A percentile compares a stretch with the other conserved stretches of the same genome.
phyloP scores from a whole-genome alignment of 2,329 filamentous ascomycete genomes.

The Emmonsia crescens region DNA sequence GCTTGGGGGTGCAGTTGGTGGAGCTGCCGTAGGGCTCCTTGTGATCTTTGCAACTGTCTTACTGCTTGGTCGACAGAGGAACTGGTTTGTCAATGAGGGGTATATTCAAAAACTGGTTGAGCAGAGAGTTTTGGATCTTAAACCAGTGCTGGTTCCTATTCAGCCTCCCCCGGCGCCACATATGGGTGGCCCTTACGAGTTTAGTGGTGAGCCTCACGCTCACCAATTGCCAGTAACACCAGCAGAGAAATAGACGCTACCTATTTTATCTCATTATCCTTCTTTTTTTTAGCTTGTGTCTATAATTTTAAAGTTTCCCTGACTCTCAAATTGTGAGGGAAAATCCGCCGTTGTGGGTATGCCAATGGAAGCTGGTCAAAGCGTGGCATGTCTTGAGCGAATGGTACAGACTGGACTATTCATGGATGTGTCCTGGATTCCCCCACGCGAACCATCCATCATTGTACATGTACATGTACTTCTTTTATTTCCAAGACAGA shows the following conservation, averaged over 20 bases:
- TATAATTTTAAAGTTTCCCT: not conserved
- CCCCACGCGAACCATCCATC: not conserved
- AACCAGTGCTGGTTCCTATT: not conserved
- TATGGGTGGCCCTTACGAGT: not conserved
- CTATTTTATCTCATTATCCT: not conserved
- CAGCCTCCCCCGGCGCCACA: not conserved
- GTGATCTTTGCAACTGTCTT: slow-evolving; percentile 7
- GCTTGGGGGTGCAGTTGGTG: slow-evolving; percentile 9
- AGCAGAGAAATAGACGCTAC: slow-evolving; percentile 2
- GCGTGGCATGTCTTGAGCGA: too few relatives aligned
- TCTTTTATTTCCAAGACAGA: not conserved
- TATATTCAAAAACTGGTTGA: slow-evolving; percentile 5
- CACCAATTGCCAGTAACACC: slow-evolving; percentile 7
- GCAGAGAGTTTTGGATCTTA: not conserved
- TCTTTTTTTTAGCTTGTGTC: not conserved
- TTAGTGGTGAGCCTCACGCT: slow-evolving; percentile 2
- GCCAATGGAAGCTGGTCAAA: too few relatives aligned
- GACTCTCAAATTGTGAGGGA: not conserved
- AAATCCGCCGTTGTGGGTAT: too few relatives aligned
- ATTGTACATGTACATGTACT: too few relatives aligned
- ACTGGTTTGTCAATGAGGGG: slow-evolving; percentile 8
- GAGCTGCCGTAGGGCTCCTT: slow-evolving; percentile 8
- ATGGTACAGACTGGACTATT: too few relatives aligned
- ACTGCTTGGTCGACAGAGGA: slow-evolving; percentile 6
- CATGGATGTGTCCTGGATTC: too few relatives aligned